Conservation (phyloP, 179 eudicot species). For the Patellifolia procumbens region DNA sequence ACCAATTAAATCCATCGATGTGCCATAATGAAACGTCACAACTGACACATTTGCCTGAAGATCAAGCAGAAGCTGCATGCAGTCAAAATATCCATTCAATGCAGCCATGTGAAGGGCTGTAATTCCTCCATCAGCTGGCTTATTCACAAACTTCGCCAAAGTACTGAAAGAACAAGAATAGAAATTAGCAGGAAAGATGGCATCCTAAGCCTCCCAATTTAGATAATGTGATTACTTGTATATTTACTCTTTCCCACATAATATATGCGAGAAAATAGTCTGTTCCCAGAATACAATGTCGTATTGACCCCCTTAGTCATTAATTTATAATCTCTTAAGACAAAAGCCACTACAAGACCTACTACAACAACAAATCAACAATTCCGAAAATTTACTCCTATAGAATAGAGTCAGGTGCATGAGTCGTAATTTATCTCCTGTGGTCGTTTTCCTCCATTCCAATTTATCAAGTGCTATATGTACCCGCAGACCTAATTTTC, state of each 20-base stretch:
- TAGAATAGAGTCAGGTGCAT: too few relatives aligned
- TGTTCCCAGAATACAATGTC: background rate
- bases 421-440: too few relatives aligned
- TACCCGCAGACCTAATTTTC: too few relatives aligned
- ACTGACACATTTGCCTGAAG: conserved; percentile 68
- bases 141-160: conserved; percentile 74
- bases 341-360: background rate
- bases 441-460: too few relatives aligned
- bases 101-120: conserved; percentile 99
- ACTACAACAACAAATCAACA: too few relatives aligned
- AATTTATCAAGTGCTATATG: too few relatives aligned
- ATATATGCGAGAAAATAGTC: background rate
- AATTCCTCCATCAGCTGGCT: conserved; percentile 97
- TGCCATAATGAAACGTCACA: conserved; percentile 92
- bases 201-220: background rate
- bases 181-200: background rate
- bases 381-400: too few relatives aligned
- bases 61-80: conserved; percentile 71
- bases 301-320: background rate
- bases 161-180: conserved; percentile 48
- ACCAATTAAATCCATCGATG: conserved; percentile 97
- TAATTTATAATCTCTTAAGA: background rate
- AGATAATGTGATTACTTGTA: background rate
- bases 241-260: background rate
- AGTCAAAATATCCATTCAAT: conserved; percentile 73